A percentile compares a stretch with the other conserved stretches of the same genome.
phyloP scores from a whole-genome alignment of 2,329 filamentous ascomycete species.

The Fusarium duplospermum region DNA sequence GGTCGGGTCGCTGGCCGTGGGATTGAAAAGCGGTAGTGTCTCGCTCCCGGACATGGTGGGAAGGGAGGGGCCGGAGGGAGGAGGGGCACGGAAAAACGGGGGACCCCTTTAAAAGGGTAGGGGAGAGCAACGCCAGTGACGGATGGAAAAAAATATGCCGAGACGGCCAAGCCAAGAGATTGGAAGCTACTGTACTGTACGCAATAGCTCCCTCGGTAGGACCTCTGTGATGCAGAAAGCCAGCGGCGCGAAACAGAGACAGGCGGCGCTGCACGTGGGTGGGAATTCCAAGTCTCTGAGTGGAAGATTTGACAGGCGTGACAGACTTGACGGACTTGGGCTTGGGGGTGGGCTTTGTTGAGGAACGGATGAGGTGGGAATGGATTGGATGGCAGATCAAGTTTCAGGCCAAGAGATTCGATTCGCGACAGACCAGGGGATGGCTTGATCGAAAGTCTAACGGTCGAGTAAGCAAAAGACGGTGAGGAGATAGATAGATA shows the following conservation, averaged over 20 bases:
- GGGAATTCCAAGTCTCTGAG: conserved; percentile 6
- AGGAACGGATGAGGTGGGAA: conserved; percentile 11
- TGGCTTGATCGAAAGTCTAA: conserved; percentile 28
- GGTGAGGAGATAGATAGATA: conserved; percentile 18
- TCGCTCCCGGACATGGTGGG: conserved; percentile 48
- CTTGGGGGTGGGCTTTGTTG: conserved; percentile 28
- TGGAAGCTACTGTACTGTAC: not conserved
- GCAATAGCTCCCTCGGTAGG: conserved; percentile 9
- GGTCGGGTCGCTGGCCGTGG: conserved; percentile 41
- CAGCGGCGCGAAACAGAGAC: conserved; percentile 26
- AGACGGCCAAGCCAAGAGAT: conserved; percentile 19
- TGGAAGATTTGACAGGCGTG: conserved; percentile 19
- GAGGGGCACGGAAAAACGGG: conserved; percentile 38
- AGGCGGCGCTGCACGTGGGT: conserved; percentile 33
- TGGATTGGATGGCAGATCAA: conserved; percentile 18
- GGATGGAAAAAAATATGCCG: conserved; percentile 23
- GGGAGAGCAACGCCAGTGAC: not conserved
- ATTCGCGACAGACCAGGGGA: conserved; percentile 17
- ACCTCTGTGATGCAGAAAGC: not conserved
- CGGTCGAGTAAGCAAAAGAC: conserved; percentile 19
- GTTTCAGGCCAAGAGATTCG: conserved; percentile 36
- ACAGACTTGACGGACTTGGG: conserved; percentile 2
- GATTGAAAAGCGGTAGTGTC: conserved; percentile 49
- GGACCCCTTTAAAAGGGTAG: conserved; percentile 37
- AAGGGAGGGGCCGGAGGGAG: conserved; percentile 39